These are phyloP conservation scores for Primulina eburnea DNA, from an alignment of 257 asterid genomes.

Conservation along the genomic window DNA sequence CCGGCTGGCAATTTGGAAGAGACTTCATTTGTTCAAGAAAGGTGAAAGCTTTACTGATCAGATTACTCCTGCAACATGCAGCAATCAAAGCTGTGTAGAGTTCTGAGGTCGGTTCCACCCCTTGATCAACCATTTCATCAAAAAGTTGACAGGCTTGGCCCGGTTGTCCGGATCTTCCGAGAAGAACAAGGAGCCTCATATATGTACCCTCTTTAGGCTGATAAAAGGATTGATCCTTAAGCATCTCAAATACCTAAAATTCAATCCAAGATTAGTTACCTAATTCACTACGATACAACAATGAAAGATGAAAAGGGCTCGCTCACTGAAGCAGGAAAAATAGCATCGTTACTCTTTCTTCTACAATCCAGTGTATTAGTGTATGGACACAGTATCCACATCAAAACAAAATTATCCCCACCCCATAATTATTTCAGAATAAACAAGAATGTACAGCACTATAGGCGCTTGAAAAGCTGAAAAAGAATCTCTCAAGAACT, in stretches of 20 bases:
- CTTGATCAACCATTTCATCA: slow-evolving; percentile 75
- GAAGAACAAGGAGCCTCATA: slow-evolving; percentile 85
- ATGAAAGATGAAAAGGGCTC: background rate
- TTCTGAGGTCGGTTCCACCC: slow-evolving; percentile 66
- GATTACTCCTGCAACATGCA: slow-evolving; percentile 71
- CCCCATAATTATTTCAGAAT: background rate
- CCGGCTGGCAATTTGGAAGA: slow-evolving; percentile 81
- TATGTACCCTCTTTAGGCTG: slow-evolving; percentile 89
- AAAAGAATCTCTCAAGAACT: background rate
- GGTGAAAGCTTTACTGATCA: slow-evolving; percentile 63
- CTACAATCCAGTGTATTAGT: background rate
- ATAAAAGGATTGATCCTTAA: slow-evolving; percentile 72
- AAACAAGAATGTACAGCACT: background rate
- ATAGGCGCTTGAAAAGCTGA: background rate
- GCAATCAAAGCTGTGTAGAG: slow-evolving; percentile 77
- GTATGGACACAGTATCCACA: background rate
- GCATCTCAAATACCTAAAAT: slow-evolving; percentile 79
- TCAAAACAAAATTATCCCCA: background rate
- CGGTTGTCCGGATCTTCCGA: slow-evolving; percentile 83
- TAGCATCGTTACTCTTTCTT: background rate
- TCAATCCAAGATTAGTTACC: background rate
- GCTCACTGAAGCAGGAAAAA: slow-evolving; percentile 4
- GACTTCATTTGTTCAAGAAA: slow-evolving; percentile 61
- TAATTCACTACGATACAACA: background rate
- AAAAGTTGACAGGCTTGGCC: slow-evolving; percentile 69